Evolutionary conservation across 2,329 filamentous ascomycete genomes (phyloP), one percentile per base, ranked within the genome.

Genomic region (Venturiaceae sp.): DNA sequence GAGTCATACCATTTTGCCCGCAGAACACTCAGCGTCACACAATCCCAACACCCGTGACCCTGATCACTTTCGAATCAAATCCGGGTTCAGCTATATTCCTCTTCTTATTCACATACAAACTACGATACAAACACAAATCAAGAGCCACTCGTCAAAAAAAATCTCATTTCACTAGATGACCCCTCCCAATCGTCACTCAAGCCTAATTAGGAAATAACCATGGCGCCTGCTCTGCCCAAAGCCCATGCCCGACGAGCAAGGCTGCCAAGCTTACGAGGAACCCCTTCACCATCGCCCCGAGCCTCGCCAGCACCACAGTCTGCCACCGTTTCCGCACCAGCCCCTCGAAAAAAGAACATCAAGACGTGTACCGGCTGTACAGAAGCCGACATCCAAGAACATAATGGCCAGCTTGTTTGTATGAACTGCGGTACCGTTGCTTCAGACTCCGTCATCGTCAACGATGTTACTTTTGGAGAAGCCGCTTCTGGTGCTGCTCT

Each of bases 391-490:
- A 28, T 59, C 21, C 28, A 39, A 11, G 58, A 59, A 19, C 32
- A 50, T 30, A 41, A 53, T 34, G 52, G 52, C 39, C 53, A 57
- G 36, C 32, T 59, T 26, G 78, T 89, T 64, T 97, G 94, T 74
- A 83, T 85, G 61, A 87, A 83, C 52, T 97, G 94, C 72, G 92
- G 91, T 80, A 86, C 84, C 61, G 84, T 96, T 64, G 83, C 92
- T 58, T 86, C 88, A 65, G 88, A 95, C 68, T 86, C 84, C 69
- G 91, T 95, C 67, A 96, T 97, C 62, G 92, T 96, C 60, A 83
- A 90, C 53, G 94, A 99, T 71, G 83, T 97, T 62, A 86, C 86
- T 23, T 99, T 97, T 68, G 91, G 91, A 63, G 92, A 99, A 75
- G 87, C 84, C 30, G 84, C 89, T 0, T 85, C 84, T 34, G 94